These are phyloP conservation scores for Podaxis rugospora DNA, from an alignment of 768 basidiomycete genomes.

Conservation along the genomic window DNA sequence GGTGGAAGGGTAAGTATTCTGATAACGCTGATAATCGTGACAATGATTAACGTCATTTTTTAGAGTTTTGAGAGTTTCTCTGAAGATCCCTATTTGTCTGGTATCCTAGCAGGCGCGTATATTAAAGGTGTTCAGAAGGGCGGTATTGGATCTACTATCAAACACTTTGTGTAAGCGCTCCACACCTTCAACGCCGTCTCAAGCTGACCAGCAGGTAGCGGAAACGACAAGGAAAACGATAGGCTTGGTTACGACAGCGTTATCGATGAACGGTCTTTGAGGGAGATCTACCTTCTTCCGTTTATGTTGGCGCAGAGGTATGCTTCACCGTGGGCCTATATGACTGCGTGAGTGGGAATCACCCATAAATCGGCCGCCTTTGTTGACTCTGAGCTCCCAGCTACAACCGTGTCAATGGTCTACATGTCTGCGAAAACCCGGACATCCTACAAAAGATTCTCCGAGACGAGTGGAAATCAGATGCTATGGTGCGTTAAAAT, in stretches of 20 bases:
- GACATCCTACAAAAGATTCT: conserved; percentile 54
- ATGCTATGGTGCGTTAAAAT: conserved; percentile 42
- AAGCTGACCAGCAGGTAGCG: conserved; percentile 27
- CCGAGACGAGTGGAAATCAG: conserved; percentile 69
- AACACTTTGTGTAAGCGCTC: conserved; percentile 68
- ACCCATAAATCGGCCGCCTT: not conserved
- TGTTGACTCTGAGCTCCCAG: conserved; percentile 25
- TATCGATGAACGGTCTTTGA: conserved; percentile 59
- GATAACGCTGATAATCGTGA: not conserved
- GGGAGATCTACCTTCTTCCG: conserved; percentile 74
- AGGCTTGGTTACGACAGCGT: conserved; percentile 65
- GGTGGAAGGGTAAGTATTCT: conserved; percentile 52
- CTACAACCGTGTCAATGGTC: conserved; percentile 76
- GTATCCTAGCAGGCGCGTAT: conserved; percentile 65
- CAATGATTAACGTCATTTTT: not conserved
- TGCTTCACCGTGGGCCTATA: conserved; percentile 62
- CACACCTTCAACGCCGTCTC: not conserved
- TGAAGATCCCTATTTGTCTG: conserved; percentile 73
- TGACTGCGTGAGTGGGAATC: conserved; percentile 54
- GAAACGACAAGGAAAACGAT: conserved; percentile 82
- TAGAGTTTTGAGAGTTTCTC: conserved; percentile 78
- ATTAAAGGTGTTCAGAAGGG: conserved; percentile 72
- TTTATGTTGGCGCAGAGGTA: conserved; percentile 71
- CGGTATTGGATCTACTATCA: conserved; percentile 76
- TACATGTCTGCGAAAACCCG: conserved; percentile 63